Conservation (phyloP, 2,329 filamentous ascomycete genomes). For the Hypoxylon rubiginosum region DNA sequence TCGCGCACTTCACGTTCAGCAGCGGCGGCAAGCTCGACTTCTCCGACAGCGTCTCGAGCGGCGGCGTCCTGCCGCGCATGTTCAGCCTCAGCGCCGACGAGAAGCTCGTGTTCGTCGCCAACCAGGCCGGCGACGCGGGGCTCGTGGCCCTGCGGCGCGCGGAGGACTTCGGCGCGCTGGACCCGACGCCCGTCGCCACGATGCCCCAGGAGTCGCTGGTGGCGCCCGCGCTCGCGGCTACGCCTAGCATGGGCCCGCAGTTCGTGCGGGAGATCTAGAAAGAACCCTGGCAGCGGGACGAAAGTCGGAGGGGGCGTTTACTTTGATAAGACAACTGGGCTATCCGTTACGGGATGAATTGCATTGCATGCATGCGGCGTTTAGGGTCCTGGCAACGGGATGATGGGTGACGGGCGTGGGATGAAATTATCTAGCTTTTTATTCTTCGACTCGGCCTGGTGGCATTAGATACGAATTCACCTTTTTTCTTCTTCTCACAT, state of each 20-base stretch:
- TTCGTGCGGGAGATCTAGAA: slow-evolving; percentile 48
- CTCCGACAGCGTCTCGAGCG: slow-evolving; percentile 42
- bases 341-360: slow-evolving; percentile 4
- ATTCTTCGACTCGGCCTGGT: slow-evolving; percentile 23
- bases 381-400: slow-evolving; percentile 1
- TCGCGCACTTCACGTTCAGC: slow-evolving; percentile 62
- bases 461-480: slow-evolving; percentile 25
- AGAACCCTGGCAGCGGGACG: background rate
- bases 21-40: slow-evolving; percentile 42
- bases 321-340: background rate
- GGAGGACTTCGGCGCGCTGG: slow-evolving; percentile 38
- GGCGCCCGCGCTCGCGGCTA: slow-evolving; percentile 29
- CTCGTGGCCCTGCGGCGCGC: slow-evolving; percentile 57
- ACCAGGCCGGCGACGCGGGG: slow-evolving; percentile 59
- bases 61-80: slow-evolving; percentile 60
- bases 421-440: slow-evolving; percentile 15
- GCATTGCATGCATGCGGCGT: slow-evolving; percentile 31
- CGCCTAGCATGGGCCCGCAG: slow-evolving; percentile 45
- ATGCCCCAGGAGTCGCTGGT: slow-evolving; percentile 34
- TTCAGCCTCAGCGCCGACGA: slow-evolving; percentile 57
- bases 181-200: slow-evolving; percentile 41
- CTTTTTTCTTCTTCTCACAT: background rate
- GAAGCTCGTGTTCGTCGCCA: slow-evolving; percentile 60
- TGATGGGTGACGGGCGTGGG: background rate
- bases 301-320: no score